phyloP scores from a whole-genome alignment of 163 green algal genomes.

The Chlamydomonas reinhardtii region DNA sequence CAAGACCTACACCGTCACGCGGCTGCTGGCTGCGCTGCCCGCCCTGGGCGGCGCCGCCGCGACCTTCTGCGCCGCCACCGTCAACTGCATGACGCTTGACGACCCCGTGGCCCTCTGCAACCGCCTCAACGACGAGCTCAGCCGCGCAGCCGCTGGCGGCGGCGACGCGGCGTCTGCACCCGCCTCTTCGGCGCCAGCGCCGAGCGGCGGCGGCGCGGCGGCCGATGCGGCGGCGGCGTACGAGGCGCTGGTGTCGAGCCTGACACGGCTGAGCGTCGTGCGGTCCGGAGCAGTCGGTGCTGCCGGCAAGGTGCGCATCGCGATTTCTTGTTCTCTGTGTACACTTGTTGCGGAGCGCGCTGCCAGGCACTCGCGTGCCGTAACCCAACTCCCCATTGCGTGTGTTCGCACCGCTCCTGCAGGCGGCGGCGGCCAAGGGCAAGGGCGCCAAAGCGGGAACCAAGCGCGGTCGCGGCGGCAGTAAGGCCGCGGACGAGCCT shows the following conservation, averaged over 20 bases:
- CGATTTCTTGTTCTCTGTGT: too few relatives aligned
- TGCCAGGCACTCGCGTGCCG: too few relatives aligned
- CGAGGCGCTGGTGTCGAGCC: background rate
- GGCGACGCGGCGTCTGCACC: too few relatives aligned
- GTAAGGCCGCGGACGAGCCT: too few relatives aligned
- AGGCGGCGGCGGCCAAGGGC: background rate
- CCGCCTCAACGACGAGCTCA: constrained; percentile 34
- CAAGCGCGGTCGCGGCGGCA: constrained; percentile 5
- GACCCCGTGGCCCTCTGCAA: constrained; percentile 19
- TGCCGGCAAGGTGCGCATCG: background rate
- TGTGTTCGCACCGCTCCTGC: too few relatives aligned
- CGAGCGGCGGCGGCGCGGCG: too few relatives aligned
- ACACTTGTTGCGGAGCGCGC: too few relatives aligned
- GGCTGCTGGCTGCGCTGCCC: constrained; percentile 21
- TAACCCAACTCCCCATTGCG: too few relatives aligned
- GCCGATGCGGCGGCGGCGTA: background rate
- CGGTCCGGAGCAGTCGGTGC: background rate
- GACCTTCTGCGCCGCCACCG: constrained; percentile 22
- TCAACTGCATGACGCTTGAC: constrained; percentile 59
- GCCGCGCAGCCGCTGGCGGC: background rate
- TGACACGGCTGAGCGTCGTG: background rate
- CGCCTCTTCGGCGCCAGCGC: too few relatives aligned
- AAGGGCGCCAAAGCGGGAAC: background rate
- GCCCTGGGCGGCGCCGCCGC: background rate
- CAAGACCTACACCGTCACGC: constrained; percentile 58